Percentiles rank a stretch among this genome's conserved stretches.
Conservation (phyloP, 2,329 filamentous ascomycete genomes). For the Fusarium phyllophilum region DNA sequence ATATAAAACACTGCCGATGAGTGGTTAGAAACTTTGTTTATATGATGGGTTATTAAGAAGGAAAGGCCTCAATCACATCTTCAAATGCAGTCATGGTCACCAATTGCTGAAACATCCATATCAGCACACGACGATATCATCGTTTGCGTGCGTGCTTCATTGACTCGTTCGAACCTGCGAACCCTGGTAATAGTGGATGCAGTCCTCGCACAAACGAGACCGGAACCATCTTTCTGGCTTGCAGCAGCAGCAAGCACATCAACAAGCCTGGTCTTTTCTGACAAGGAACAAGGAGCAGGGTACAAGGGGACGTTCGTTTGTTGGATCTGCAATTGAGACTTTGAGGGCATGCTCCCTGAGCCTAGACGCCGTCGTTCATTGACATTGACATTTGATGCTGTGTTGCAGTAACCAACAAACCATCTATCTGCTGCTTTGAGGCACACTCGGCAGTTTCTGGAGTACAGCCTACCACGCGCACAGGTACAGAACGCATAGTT, state of each 20-base stretch:
- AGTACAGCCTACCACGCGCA: neutral
- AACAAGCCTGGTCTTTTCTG: constrained; percentile 28
- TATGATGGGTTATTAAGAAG: constrained; percentile 24
- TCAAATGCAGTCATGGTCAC: constrained; percentile 4
- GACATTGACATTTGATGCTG: constrained; percentile 24
- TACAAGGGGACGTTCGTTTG: neutral
- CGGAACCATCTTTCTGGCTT: constrained; percentile 23
- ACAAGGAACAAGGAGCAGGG: constrained; percentile 27
- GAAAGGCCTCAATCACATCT: neutral
- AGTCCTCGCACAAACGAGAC: constrained; percentile 26
- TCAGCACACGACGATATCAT: constrained; percentile 3
- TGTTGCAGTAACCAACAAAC: constrained; percentile 19
- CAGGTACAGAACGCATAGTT: constrained; percentile 1
- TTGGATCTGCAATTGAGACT: constrained; percentile 35
- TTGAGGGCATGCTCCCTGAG: constrained; percentile 2
- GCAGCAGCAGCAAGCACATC: constrained; percentile 36
- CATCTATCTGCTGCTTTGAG: neutral
- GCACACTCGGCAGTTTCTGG: neutral
- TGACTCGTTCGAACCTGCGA: neutral
- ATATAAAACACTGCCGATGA: constrained; percentile 1
- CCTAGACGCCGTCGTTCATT: constrained; percentile 13
- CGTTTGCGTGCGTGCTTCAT: constrained; percentile 22
- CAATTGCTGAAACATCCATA: constrained; percentile 12
- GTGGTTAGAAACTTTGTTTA: constrained; percentile 30
- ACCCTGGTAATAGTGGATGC: constrained; percentile 33